phyloP scores from a whole-genome alignment of 768 basidiomycete genomes.

The Tubosaeta brunneosetosa region DNA sequence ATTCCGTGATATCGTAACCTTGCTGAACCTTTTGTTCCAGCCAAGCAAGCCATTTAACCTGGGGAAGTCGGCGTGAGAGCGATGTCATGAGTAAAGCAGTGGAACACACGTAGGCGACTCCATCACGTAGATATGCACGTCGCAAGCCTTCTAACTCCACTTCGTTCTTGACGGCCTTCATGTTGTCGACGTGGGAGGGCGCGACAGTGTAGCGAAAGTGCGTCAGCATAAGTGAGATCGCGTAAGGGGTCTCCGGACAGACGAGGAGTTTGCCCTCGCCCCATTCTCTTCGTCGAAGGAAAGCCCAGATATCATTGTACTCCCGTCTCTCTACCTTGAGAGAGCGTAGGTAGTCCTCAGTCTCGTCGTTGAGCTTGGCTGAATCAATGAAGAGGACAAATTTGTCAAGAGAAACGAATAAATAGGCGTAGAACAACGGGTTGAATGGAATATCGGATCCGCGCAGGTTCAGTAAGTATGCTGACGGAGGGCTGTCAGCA shows the following conservation, averaged over 20 bases:
- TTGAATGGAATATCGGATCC: constrained; percentile 89
- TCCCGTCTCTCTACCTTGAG: constrained; percentile 55
- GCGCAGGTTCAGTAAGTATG: constrained; percentile 85
- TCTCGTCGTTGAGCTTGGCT: constrained; percentile 56
- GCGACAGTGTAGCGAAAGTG: constrained; percentile 73
- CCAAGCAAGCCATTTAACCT: constrained; percentile 87
- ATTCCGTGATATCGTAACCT: constrained; percentile 85
- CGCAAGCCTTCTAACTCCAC: constrained; percentile 79
- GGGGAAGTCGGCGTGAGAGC: constrained; percentile 9
- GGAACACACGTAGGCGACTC: constrained; percentile 68
- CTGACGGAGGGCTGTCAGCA: constrained; percentile 33
- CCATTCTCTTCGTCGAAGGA: constrained; percentile 69
- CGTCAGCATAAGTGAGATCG: constrained; percentile 81
- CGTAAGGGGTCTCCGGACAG: constrained; percentile 70
- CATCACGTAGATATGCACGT: constrained; percentile 86
- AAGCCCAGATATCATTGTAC: constrained; percentile 79
- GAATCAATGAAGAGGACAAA: constrained; percentile 74
- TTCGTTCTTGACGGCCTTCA: constrained; percentile 87
- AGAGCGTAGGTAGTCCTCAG: constrained; percentile 52
- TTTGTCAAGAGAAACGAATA: constrained; percentile 62
- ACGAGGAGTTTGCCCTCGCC: constrained; percentile 78
- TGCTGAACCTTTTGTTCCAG: constrained; percentile 73
- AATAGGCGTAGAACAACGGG: constrained; percentile 86
- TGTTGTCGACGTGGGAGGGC: constrained; percentile 65
- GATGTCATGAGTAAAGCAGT: constrained; percentile 6